Evolutionary conservation across 768 basidiomycete genomes (phyloP).

Genomic region (Rhizopogon vinicolor): DNA sequence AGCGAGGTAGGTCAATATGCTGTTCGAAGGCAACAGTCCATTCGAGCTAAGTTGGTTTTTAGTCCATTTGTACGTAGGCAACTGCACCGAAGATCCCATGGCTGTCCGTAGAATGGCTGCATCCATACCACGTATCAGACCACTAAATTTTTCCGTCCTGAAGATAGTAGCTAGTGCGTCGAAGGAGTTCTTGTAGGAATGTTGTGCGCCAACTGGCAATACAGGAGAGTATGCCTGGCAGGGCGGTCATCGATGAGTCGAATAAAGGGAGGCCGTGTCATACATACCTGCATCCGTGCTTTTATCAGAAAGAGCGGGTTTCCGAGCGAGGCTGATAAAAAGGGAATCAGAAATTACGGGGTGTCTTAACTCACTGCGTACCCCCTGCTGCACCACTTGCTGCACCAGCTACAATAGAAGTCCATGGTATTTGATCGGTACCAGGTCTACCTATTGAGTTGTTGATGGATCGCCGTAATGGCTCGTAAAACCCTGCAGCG

Average conservation of each 20-base stretch:
- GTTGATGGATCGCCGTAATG: constrained; percentile 73
- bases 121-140: constrained; percentile 87
- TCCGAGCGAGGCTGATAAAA: constrained; percentile 58
- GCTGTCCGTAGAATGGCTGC: constrained; percentile 91
- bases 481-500: constrained; percentile 86
- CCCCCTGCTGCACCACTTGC: constrained; percentile 89
- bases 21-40: constrained; percentile 69
- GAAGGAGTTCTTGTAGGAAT: constrained; percentile 80
- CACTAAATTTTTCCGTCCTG: constrained; percentile 68
- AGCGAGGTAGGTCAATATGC: constrained; percentile 80
- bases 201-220: constrained; percentile 92
- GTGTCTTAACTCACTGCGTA: constrained; percentile 19
- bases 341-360: background rate
- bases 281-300: constrained; percentile 87
- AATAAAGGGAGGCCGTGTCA: background rate
- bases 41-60: constrained; percentile 72
- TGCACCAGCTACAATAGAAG: constrained; percentile 84
- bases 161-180: constrained; percentile 81
- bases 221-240: constrained; percentile 87
- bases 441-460: constrained; percentile 56
- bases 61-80: constrained; percentile 93
- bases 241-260: background rate
- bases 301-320: constrained; percentile 95
- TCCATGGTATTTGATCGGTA: constrained; percentile 64
- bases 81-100: constrained; percentile 94